Evolutionary conservation across 257 asterid genomes (phyloP), one percentile per base, ranked within the genome.

Genomic region (Cynanchum wilfordii): DNA sequence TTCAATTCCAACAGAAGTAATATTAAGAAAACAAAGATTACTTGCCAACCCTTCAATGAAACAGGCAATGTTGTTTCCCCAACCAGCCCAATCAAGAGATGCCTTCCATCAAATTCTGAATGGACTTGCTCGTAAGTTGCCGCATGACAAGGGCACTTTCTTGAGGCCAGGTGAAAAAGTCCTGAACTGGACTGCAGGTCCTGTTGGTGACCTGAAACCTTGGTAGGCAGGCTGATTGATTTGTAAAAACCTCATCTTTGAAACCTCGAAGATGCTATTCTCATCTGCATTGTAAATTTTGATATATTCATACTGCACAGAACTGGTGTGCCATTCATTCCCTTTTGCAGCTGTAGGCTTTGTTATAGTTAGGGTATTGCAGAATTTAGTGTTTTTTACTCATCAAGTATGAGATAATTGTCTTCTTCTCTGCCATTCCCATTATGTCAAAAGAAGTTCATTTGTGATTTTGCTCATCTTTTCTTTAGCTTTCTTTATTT

Each of bases 161-260:
- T 38, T 90, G 86, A 82, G 71, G 63, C 81, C 89, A 0, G 90
- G 93, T 40, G 92, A 88, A 65, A 87, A 79, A 80, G 27, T 76
- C 72, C 80, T 93, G 71, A 90, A 93, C 86, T 93, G 97, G 98
- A 90, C 98, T 3, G 93, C 96, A 0, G 97, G 98, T 3, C 97
- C 97, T 0, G 86, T 84, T 54, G 89, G 78, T 57, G 96, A 92
- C 83, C 92, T 92, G 36, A 90, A 90, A 69, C 97, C 96, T 2
- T 89, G 97, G 96, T 89, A 84, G 81, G 40, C 66, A 36, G 45
- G 33, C 62, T 70, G 67, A 7, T 50, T 22, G 2, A 42, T 6
- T 47, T 13, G 49, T n/a, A 27, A 15, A 15, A 55, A 58, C 19
- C 60, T 57, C 59, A 69, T 76, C 15, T 1, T 51, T 20, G 30